These are phyloP conservation scores for Penicillium sp. DNA, from an alignment of 2,329 filamentous ascomycete species.

Conservation along the genomic window DNA sequence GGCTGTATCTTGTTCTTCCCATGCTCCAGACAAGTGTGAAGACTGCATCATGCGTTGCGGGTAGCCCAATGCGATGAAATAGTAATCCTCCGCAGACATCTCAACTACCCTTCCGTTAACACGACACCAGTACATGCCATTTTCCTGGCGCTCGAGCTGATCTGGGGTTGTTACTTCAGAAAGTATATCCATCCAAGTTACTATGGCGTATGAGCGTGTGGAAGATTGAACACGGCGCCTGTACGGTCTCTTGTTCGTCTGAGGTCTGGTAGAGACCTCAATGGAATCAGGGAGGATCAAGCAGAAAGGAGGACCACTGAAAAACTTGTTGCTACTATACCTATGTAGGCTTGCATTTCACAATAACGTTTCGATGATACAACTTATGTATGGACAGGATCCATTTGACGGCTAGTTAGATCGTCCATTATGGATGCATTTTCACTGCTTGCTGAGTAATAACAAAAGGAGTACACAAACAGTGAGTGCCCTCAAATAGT, in stretches of 20 bases:
- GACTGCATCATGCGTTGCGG: not conserved
- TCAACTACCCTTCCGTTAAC: not conserved
- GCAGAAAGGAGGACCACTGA: not conserved
- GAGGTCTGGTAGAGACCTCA: not conserved
- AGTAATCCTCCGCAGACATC: not conserved
- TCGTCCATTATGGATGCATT: not conserved
- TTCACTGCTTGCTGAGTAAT: not conserved
- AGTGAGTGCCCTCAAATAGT: not conserved
- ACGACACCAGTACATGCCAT: not conserved
- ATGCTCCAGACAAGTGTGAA: not conserved
- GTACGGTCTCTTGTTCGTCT: not conserved
- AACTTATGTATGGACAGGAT: no score
- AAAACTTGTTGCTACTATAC: not conserved
- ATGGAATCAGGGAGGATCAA: not conserved
- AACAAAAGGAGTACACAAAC: not conserved
- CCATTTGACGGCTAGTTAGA: no score
- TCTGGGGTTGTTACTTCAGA: not conserved
- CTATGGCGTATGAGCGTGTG: not conserved
- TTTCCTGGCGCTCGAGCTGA: not conserved
- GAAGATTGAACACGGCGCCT: not conserved
- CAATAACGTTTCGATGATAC: no score
- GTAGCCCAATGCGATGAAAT: not conserved
- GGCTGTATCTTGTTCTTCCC: no score
- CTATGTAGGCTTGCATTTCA: no score
- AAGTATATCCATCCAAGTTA: not conserved